Base-by-base conservation (phyloP, 192 early-diverging fungal species). In the Rhizophagus clarus region DNA sequence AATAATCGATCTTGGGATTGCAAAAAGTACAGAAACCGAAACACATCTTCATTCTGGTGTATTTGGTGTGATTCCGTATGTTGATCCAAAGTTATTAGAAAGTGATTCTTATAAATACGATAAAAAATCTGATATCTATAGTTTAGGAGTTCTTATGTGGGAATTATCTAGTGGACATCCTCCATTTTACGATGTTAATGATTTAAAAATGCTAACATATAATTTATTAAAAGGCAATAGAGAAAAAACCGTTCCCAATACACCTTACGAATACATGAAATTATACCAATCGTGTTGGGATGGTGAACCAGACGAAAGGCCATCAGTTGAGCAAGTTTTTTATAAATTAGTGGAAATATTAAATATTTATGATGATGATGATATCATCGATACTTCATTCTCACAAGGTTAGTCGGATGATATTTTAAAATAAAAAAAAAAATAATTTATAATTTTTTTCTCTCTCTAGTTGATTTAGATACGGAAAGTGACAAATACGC, bases 111-210 rank as follows among this genome's bases (percentile, higher is more conserved):
- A 63, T 24, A 63, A 26, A 26, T 63, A 26, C 2, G 61, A 63
- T 63, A 63, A 63, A n/a, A 63, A 24, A 17, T 63, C 61, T 8
- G 61, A 63, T 63, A n/a, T 63, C 10, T 63, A 63, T 63, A 63
- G 61, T 63, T 22, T 63, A 26, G 61, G 61, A 11, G 61, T 63
- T 26, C 61, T 63, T 63, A 26, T 63, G 12, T 63, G 61, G 26
- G 26, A 63, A 63, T 11, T 63, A n/a, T 63, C 61, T n/a, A 63
- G 61, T 3, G 10, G 61, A 8, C 4, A 11, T 63, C 22, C 26
- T n/a, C 61, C 26, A n/a, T 63, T 63, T 62, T 24, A 62, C 3
- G 12, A 12, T 11, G 28, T 12, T 11, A 26, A 63, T 11, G 61
- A 63, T 26, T 4, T 22, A 11, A n/a, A 22, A 12, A 4, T 28